Conservation (phyloP, 768 basidiomycete species). For the Boletus subparvulus region DNA sequence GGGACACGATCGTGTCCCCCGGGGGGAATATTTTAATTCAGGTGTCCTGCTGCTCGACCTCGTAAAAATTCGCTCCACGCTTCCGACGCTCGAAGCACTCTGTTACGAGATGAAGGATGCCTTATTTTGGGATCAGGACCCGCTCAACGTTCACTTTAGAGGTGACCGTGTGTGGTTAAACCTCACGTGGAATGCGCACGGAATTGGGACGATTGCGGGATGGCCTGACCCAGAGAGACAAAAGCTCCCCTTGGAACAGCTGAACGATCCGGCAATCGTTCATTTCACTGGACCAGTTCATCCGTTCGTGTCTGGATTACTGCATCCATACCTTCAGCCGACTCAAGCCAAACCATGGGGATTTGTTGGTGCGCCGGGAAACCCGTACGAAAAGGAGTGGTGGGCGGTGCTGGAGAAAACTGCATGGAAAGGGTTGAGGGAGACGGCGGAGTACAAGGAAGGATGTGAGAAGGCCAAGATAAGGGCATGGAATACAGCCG, state of each 20-base stretch:
- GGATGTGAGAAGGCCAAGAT: not conserved
- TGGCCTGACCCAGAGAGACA: not conserved
- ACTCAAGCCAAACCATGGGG: conserved; percentile 51
- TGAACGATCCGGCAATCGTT: not conserved
- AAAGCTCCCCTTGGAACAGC: not conserved
- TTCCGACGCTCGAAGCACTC: not conserved
- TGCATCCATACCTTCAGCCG: not conserved
- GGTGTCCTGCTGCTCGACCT: not conserved
- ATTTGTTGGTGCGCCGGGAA: conserved; percentile 49
- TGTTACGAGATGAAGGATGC: not conserved
- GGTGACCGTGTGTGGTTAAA: not conserved
- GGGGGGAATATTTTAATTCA: not conserved
- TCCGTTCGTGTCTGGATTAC: not conserved
- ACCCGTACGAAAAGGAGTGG: conserved; percentile 49
- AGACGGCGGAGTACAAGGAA: conserved; percentile 4
- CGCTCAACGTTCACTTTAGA: not conserved
- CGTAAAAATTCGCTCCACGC: not conserved
- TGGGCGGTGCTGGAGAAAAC: conserved; percentile 43
- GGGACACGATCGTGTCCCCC: not conserved
- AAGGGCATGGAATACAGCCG: not conserved
- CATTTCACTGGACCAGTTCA: not conserved
- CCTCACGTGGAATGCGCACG: not conserved
- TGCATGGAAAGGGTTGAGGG: conserved; percentile 37
- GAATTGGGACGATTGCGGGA: not conserved
- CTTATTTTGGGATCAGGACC: not conserved